Percentiles rank a stretch among this genome's conserved stretches.
phyloP scores from a whole-genome alignment of 495 filamentous ascomycete species.

The Poronia punctata region DNA sequence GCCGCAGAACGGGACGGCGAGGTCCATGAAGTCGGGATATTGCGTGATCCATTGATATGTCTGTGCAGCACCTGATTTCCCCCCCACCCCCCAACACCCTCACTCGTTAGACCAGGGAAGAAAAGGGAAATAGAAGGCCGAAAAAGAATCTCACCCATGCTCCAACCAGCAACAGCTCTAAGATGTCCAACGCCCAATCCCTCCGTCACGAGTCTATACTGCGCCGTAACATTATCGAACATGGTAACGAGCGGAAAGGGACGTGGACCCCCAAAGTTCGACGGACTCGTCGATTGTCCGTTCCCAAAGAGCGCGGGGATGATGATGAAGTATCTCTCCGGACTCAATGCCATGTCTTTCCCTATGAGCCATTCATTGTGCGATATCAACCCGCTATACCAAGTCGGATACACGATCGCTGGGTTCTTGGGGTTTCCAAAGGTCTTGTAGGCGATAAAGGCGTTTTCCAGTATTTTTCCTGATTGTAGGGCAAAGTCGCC shows the following conservation, averaged over 20 bases:
- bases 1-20: slow-evolving; percentile 61
- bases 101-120: background rate
- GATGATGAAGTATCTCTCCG: slow-evolving; percentile 61
- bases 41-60: slow-evolving; percentile 62
- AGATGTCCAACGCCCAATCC: slow-evolving; percentile 55
- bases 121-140: background rate
- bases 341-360: slow-evolving; percentile 52
- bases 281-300: slow-evolving; percentile 64
- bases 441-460: slow-evolving; percentile 60
- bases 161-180: slow-evolving; percentile 60
- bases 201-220: slow-evolving; percentile 58
- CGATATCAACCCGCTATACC: slow-evolving; percentile 57
- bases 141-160: slow-evolving; percentile 47
- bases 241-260: slow-evolving; percentile 57
- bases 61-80: slow-evolving; percentile 6
- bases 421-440: slow-evolving; percentile 56
- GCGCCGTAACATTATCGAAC: slow-evolving; percentile 64
- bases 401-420: slow-evolving; percentile 63
- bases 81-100: background rate
- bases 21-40: slow-evolving; percentile 63
- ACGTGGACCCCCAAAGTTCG: slow-evolving; percentile 39
- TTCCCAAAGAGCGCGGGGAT: slow-evolving; percentile 67
- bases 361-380: slow-evolving; percentile 64
- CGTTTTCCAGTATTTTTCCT: slow-evolving; percentile 14
- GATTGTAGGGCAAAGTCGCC: slow-evolving; percentile 26